Evolutionary conservation across 106 monocot species (phyloP).

Genomic region (Cymbidium sinense): DNA sequence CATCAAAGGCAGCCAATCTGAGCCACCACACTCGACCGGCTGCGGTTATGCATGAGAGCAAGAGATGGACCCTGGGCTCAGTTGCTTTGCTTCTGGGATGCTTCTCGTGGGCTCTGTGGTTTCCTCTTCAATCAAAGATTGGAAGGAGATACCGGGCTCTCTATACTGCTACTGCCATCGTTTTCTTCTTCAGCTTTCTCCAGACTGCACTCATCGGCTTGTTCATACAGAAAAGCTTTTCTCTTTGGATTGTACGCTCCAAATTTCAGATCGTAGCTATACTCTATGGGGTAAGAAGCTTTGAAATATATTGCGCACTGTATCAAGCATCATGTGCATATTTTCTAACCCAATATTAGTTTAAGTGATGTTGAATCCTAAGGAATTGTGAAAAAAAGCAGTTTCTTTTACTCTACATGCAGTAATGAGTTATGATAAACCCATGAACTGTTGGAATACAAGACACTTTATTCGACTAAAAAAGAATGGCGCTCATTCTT

Average conservation of each 20-base stretch:
- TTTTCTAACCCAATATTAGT: no score
- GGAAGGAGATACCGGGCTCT: not conserved
- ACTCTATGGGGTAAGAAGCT: not conserved
- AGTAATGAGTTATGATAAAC: no score
- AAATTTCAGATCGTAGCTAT: not conserved
- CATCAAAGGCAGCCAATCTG: not conserved
- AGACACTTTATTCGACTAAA: no score
- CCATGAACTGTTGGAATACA: no score
- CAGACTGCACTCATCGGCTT: not conserved
- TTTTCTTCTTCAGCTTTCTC: slow-evolving; percentile 1
- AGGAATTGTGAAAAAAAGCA: no score
- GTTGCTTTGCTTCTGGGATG: not conserved
- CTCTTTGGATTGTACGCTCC: not conserved
- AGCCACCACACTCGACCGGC: no score
- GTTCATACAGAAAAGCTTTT: not conserved
- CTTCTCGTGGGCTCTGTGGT: not conserved
- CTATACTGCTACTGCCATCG: not conserved
- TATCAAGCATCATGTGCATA: no score
- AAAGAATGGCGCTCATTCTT: no score
- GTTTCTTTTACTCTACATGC: no score
- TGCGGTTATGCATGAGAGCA: not conserved
- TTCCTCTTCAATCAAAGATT: not conserved
- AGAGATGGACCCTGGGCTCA: not conserved
- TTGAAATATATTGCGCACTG: not conserved
- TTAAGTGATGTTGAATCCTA: no score